Evolutionary conservation across 2,329 filamentous ascomycete genomes (phyloP).

Genomic region (Xylaria sp.): DNA sequence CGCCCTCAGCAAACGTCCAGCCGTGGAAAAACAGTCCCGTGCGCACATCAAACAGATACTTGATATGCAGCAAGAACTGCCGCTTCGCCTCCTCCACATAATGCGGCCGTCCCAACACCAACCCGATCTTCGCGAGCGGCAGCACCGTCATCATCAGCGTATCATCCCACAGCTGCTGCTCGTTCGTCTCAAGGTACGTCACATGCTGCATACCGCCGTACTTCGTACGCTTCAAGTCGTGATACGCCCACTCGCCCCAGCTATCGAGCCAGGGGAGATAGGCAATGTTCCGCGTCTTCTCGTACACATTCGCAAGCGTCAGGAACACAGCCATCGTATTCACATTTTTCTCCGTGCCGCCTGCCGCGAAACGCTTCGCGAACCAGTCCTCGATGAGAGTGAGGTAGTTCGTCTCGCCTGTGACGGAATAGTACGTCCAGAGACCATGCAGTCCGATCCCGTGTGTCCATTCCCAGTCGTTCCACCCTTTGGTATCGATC

Average conservation of each 20-base stretch:
- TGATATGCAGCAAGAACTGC: conserved; percentile 71
- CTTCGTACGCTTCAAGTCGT: conserved; percentile 66
- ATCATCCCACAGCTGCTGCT: conserved; percentile 77
- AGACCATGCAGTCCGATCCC: conserved; percentile 75
- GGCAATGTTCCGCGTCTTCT: conserved; percentile 61
- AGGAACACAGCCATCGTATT: conserved; percentile 79
- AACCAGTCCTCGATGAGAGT: conserved; percentile 71
- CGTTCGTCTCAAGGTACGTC: conserved; percentile 66
- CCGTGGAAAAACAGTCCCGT: conserved; percentile 77
- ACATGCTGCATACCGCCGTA: conserved; percentile 71
- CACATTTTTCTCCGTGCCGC: conserved; percentile 77
- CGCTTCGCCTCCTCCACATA: conserved; percentile 74
- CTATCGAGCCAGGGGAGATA: conserved; percentile 73
- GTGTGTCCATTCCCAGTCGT: conserved; percentile 80
- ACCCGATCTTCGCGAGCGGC: conserved; percentile 73
- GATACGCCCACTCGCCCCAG: conserved; percentile 80
- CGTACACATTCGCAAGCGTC: conserved; percentile 72
- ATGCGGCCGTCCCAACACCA: conserved; percentile 61
- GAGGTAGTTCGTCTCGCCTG: conserved; percentile 55
- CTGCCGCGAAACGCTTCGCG: conserved; percentile 58
- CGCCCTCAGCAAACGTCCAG: conserved; percentile 68
- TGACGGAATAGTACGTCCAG: conserved; percentile 75
- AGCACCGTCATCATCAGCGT: conserved; percentile 85
- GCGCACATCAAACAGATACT: conserved; percentile 68
- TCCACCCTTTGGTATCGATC: conserved; percentile 81